Conservation (phyloP, 805 yeast genomes). For the Kuraishia borneana region DNA sequence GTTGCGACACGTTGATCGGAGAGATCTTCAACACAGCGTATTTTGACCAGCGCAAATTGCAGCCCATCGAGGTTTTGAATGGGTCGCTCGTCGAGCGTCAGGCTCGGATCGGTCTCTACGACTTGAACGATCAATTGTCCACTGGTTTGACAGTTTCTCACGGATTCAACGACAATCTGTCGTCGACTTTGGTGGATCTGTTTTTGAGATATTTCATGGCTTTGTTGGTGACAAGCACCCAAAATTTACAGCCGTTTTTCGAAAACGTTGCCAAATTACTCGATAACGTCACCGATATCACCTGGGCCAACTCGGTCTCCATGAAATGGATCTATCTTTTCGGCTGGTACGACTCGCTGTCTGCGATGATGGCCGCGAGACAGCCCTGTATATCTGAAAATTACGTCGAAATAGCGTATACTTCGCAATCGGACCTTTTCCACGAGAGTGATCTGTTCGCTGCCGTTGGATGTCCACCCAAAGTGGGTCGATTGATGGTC, state of each 20-base stretch:
- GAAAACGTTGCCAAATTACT: not conserved
- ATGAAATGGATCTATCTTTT: not conserved
- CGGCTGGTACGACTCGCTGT: not conserved
- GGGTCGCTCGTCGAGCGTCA: not conserved
- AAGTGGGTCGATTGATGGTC: not conserved
- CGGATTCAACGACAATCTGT: not conserved
- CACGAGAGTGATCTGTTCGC: not conserved
- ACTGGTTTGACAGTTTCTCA: too few relatives aligned
- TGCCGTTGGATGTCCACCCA: not conserved
- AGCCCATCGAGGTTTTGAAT: not conserved
- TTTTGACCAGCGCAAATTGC: not conserved
- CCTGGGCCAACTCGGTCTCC: not conserved
- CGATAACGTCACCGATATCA: not conserved
- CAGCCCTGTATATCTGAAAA: not conserved
- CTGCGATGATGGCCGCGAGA: not conserved
- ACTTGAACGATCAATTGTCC: too few relatives aligned
- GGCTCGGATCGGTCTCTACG: too few relatives aligned
- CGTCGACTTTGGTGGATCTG: not conserved
- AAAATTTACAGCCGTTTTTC: not conserved
- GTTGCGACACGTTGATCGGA: not conserved
- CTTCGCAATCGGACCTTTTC: too few relatives aligned
- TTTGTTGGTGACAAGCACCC: not conserved
- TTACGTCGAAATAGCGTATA: not conserved
- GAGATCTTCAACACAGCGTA: not conserved
- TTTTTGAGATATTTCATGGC: not conserved